These are phyloP conservation scores for Eremothecium sinecaudum DNA, from an alignment of 1,139 yeast species.

Conservation along the genomic window DNA sequence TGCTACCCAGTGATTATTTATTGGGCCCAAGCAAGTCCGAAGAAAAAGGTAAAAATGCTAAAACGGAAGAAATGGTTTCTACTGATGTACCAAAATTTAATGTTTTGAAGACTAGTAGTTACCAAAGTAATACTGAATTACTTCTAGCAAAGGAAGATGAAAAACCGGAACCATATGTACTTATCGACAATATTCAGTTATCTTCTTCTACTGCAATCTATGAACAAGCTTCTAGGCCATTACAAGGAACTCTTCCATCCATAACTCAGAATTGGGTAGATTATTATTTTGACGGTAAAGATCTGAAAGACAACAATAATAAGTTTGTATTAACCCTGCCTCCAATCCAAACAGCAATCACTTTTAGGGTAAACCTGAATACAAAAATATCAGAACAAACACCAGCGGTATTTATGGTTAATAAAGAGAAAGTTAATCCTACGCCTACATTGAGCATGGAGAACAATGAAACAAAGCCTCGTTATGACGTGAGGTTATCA, in stretches of 20 bases:
- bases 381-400: constrained; percentile 9
- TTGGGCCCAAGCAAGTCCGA: constrained; percentile 18
- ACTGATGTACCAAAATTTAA: constrained; percentile 24
- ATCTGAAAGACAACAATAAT: constrained; percentile 23
- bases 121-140: constrained; percentile 12
- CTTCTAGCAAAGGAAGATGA: constrained; percentile 10
- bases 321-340: constrained; percentile 25
- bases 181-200: constrained; percentile 21
- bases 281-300: constrained; percentile 21
- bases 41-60: constrained; percentile 6
- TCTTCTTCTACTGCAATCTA: constrained; percentile 23
- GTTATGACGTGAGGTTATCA: constrained; percentile 22
- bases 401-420: constrained; percentile 16
- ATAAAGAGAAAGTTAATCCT: constrained; percentile 17
- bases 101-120: constrained; percentile 13
- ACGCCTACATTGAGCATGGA: constrained; percentile 8
- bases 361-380: constrained; percentile 17
- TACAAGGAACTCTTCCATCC: constrained; percentile 25
- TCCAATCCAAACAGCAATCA: constrained; percentile 25
- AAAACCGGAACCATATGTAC: constrained; percentile 13
- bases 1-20: constrained; percentile 27
- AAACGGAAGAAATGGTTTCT: constrained; percentile 13
- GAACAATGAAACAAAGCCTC: constrained; percentile 11
- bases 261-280: constrained; percentile 27
- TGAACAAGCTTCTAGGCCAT: constrained; percentile 25